Conservation (phyloP, 176 grass and related monocot species). For the Oryza brachyantha region DNA sequence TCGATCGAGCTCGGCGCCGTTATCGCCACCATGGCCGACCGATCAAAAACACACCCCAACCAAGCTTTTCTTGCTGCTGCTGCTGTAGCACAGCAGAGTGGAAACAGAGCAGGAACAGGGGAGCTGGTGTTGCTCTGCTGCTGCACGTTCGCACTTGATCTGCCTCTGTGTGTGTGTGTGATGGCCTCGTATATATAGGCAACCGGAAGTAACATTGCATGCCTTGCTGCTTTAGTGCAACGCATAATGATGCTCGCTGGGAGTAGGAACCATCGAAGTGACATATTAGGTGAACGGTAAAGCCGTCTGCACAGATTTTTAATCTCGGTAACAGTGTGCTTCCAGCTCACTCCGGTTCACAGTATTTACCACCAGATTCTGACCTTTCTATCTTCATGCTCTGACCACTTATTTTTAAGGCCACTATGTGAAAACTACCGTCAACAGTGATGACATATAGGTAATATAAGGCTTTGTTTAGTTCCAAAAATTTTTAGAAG, state of each 20-base stretch:
- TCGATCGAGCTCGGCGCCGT: constrained; percentile 23
- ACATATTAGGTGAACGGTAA: background rate
- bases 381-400: too few relatives aligned
- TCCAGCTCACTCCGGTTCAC: too few relatives aligned
- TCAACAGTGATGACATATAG: too few relatives aligned
- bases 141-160: constrained; percentile 14
- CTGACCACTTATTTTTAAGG: background rate
- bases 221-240: background rate
- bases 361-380: too few relatives aligned
- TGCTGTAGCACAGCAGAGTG: background rate
- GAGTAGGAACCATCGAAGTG: background rate
- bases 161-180: too few relatives aligned
- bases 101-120: constrained; percentile 22
- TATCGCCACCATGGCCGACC: constrained; percentile 30
- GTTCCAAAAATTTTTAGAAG: too few relatives aligned
- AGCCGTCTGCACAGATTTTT: too few relatives aligned
- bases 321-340: too few relatives aligned
- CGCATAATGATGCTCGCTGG: background rate
- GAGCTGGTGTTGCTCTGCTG: background rate
- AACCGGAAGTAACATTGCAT: background rate
- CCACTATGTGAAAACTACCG: too few relatives aligned
- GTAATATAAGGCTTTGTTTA: too few relatives aligned
- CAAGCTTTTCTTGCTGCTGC: background rate
- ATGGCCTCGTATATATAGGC: constrained; percentile 36
- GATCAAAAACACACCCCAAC: background rate